Percentiles rank a stretch among this genome's conserved stretches.
Conservation (phyloP, 2,329 filamentous ascomycete genomes). For the Davidsoniella virescens region DNA sequence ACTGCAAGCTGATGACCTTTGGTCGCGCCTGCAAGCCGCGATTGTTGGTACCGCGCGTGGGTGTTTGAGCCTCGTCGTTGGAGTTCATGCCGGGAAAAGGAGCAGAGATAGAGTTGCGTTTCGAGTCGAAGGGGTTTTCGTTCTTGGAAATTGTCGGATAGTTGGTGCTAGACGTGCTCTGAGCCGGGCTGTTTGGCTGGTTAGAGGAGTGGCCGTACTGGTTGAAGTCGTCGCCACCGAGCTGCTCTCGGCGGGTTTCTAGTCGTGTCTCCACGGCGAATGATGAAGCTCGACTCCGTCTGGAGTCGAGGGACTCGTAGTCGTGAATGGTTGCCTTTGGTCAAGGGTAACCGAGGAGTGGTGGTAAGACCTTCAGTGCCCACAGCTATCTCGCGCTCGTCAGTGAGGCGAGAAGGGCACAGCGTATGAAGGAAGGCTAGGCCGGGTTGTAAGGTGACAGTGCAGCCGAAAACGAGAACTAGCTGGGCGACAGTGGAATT, state of each 20-base stretch:
- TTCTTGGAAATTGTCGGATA: constrained; percentile 5
- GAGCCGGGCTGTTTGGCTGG: constrained; percentile 12
- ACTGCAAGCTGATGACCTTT: constrained; percentile 36
- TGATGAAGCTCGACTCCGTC: constrained; percentile 11
- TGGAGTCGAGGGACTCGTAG: constrained; percentile 10
- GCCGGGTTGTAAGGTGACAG: background rate
- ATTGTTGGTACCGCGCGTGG: background rate
- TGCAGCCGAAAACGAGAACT: no score
- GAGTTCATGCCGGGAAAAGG: constrained; percentile 7
- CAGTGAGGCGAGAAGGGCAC: no score
- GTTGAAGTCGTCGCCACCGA: constrained; percentile 14
- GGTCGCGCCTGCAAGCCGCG: constrained; percentile 2
- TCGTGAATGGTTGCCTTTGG: constrained; percentile 6
- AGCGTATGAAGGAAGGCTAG: background rate
- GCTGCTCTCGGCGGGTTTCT: constrained; percentile 13
- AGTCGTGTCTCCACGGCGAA: constrained; percentile 12
- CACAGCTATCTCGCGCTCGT: no score
- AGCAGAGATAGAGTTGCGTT: constrained; percentile 5
- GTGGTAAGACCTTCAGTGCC: background rate
- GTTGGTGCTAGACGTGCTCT: constrained; percentile 10
- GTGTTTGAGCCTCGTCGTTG: constrained; percentile 1
- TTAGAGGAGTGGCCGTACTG: constrained; percentile 12
- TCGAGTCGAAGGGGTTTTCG: constrained; percentile 8
- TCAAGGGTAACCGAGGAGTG: background rate
- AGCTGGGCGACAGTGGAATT: no score